phyloP scores from a whole-genome alignment of 2,329 filamentous ascomycete species.

The Didymella pomorum region DNA sequence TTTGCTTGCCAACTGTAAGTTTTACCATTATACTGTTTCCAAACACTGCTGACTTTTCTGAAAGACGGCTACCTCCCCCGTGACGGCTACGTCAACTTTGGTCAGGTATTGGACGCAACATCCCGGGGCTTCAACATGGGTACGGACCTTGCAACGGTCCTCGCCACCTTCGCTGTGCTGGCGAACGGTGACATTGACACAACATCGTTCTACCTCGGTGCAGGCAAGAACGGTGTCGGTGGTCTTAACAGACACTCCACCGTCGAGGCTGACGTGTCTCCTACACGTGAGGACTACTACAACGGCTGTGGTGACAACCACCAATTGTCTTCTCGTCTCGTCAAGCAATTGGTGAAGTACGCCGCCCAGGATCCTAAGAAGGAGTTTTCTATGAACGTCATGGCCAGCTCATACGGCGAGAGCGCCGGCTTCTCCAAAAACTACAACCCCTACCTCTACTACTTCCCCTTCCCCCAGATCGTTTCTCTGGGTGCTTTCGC shows the following conservation, averaged over 20 bases:
- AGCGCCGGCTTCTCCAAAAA: conserved; percentile 54
- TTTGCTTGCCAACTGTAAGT: neutral
- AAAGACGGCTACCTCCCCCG: neutral
- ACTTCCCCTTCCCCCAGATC: conserved; percentile 53
- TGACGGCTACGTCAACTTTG: neutral
- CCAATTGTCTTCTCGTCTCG: neutral
- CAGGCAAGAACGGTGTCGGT: neutral
- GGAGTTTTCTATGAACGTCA: neutral
- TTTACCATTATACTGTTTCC: neutral
- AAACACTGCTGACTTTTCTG: neutral
- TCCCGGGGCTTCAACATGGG: neutral
- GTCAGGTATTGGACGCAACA: neutral
- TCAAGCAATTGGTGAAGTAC: neutral
- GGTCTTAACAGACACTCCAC: neutral
- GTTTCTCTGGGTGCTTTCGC: conserved; percentile 47
- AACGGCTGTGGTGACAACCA: neutral
- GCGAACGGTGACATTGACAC: neutral
- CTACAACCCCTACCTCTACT: conserved; percentile 56
- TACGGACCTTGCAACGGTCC: neutral
- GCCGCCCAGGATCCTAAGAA: neutral
- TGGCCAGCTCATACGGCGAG: conserved; percentile 22
- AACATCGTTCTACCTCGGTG: neutral
- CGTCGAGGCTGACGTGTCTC: neutral
- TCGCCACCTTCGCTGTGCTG: neutral
- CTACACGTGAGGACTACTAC: neutral